These are phyloP conservation scores for Sophora flavescens DNA, from an alignment of 306 rosid species.

Conservation along the genomic window DNA sequence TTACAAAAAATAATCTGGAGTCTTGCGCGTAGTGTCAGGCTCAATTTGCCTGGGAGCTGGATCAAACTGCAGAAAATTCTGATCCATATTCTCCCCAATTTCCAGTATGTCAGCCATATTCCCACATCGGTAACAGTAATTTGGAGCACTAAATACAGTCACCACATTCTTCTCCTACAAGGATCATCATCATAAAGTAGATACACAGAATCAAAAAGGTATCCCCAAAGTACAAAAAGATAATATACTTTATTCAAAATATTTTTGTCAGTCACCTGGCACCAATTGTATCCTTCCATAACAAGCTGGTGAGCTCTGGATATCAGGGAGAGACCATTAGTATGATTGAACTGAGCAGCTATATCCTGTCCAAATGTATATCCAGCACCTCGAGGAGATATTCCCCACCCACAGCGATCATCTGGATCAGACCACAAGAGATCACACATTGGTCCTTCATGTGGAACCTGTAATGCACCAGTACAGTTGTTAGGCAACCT, in stretches of 20 bases:
- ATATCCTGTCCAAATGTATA: conserved; percentile 99
- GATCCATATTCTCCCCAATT: conserved; percentile 97
- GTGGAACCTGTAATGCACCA: conserved; percentile 80
- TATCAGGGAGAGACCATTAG: conserved; percentile 92
- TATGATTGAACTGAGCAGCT: conserved; percentile 92
- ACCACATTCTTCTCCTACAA: conserved; percentile 93
- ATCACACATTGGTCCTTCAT: conserved; percentile 99
- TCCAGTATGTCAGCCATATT: conserved; percentile 99
- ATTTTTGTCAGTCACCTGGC: conserved; percentile 69
- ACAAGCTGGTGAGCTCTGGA: conserved; percentile 99
- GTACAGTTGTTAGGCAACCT: conserved; percentile 30
- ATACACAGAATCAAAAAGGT: conserved; percentile 27
- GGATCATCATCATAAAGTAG: conserved; percentile 34
- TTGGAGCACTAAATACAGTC: conserved; percentile 98
- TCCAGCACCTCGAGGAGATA: conserved; percentile 99
- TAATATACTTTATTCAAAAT: conserved; percentile 7
- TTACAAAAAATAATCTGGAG: conserved; percentile 98
- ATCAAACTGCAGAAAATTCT: conserved; percentile 97
- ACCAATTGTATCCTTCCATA: conserved; percentile 99
- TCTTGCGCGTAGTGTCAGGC: conserved; percentile 97
- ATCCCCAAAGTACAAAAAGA: background rate
- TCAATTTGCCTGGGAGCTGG: conserved; percentile 99
- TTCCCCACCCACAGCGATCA: conserved; percentile 99
- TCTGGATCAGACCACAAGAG: conserved; percentile 99
- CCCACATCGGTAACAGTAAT: conserved; percentile 98